A percentile compares a stretch with the other conserved stretches of the same genome.
Conservation (phyloP, 1,284 basidiomycete species). For the Crepidotus sp. region DNA sequence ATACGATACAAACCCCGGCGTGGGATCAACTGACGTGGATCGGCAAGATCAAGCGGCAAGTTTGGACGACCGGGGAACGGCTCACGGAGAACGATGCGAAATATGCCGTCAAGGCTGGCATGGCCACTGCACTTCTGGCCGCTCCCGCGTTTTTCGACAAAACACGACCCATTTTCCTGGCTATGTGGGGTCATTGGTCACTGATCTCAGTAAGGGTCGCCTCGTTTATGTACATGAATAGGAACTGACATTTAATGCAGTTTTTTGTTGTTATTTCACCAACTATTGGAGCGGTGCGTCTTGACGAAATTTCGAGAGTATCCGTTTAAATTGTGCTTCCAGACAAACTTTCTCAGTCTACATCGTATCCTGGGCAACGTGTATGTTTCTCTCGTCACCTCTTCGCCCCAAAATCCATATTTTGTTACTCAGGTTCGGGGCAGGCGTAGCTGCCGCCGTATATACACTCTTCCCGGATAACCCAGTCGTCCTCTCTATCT, state of each 20-base stretch:
- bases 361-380: constrained; percentile 78
- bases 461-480: constrained; percentile 75
- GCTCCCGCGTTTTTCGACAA: constrained; percentile 78
- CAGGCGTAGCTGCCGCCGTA: constrained; percentile 61
- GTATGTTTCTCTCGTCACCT: constrained; percentile 35
- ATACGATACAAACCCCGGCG: constrained; percentile 76
- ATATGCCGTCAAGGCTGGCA: constrained; percentile 84
- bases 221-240: background rate
- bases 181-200: constrained; percentile 89
- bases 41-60: constrained; percentile 52
- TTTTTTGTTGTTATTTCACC: constrained; percentile 87
- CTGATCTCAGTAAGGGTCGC: constrained; percentile 73
- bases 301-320: no score
- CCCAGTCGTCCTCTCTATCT: constrained; percentile 64
- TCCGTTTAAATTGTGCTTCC: constrained; percentile 15
- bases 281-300: constrained; percentile 72
- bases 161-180: constrained; percentile 71
- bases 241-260: constrained; percentile 27
- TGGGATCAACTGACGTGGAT: constrained; percentile 46
- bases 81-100: constrained; percentile 72
- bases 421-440: constrained; percentile 54
- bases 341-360: constrained; percentile 77
- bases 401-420: background rate
- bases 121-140: constrained; percentile 73
- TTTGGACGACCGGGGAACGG: constrained; percentile 73